Evolutionary conservation across 148 eudicot species (phyloP), one percentile per base, ranked within the genome.

Genomic region (Chenopodium berlandieri): DNA sequence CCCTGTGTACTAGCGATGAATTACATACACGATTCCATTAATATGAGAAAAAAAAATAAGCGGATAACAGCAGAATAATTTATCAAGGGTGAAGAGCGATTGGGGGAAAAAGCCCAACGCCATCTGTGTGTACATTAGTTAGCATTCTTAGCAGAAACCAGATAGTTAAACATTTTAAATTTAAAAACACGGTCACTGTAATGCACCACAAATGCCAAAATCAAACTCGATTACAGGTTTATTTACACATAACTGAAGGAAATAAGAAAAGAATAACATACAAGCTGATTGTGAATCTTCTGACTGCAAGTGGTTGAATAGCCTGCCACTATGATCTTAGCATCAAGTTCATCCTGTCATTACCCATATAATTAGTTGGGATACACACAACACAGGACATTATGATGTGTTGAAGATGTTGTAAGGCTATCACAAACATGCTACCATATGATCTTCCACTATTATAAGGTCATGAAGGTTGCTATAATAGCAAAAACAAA

Each of bases 231-330:
- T 12, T 20, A 8, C 3, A 62, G 23, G 65, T 19, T 9, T 19
- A 60, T 60, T 19, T 20, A n/a, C n/a, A 4, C 65, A 60, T 22
- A 60, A 60, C 25, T 60, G 23, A 34, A 11, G 27, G 40, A 50
- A 50, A 16, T 37, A 19, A 7, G 66, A 13, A 17, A 23, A 70
- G 54, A 84, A 20, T 65, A 70, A 78, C 88, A 52, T 89, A 95
- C 99, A 94, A 95, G 90, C 83, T 95, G 99, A 88, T 95, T 95
- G 87, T 96, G 99, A 85, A 96, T 89, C 87, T 96, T 96, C 86
- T 96, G 99, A 85, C 99, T 96, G 82, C 99, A 96, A 67, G 98
- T 96, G 79, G 97, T 94, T 72, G 99, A 96, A 86, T 86, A 85
- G 81, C 97, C 99, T 81, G 99, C 99, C 66, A 96, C 90, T 75